Conservation (phyloP, 805 yeast genomes). For the Starmerella asiatica region DNA sequence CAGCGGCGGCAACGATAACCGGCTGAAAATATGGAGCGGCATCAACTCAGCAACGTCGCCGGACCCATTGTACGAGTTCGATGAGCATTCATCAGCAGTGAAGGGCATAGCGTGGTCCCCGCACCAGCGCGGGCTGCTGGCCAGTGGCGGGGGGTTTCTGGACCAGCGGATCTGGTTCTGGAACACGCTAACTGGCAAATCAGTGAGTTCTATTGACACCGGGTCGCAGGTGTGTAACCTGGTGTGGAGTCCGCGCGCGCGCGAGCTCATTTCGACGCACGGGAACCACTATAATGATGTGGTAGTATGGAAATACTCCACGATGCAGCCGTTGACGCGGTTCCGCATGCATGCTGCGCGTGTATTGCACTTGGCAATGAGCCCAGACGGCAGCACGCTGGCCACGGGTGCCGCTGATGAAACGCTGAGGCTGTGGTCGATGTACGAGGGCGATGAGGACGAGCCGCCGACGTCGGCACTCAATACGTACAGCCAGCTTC, state of each 20-base stretch:
- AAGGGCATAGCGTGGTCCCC: constrained; percentile 98
- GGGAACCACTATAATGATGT: constrained; percentile 87
- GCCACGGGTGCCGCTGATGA: constrained; percentile 99
- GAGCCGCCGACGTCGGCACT: constrained; percentile 6
- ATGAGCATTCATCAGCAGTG: constrained; percentile 87
- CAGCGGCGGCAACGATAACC: constrained; percentile 90
- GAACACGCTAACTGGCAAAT: constrained; percentile 72
- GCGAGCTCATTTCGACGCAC: constrained; percentile 87
- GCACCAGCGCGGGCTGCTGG: constrained; percentile 83
- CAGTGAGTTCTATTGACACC: constrained; percentile 71
- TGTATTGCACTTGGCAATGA: constrained; percentile 74
- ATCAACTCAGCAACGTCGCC: constrained; percentile 24
- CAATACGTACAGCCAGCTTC: constrained; percentile 10
- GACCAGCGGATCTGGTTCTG: constrained; percentile 82
- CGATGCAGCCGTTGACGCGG: constrained; percentile 84
- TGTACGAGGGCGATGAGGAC: constrained; percentile 58
- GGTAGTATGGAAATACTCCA: constrained; percentile 85
- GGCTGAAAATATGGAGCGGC: constrained; percentile 79
- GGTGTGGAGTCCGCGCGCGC: constrained; percentile 82
- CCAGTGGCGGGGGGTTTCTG: constrained; percentile 95
- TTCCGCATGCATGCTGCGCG: constrained; percentile 89
- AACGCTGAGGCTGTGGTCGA: constrained; percentile 89
- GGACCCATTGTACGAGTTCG: constrained; percentile 57
- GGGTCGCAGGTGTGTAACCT: constrained; percentile 95
- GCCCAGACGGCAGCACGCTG: constrained; percentile 92